phyloP scores from a whole-genome alignment of 257 asterid genomes.

The Solanum habrochaites region DNA sequence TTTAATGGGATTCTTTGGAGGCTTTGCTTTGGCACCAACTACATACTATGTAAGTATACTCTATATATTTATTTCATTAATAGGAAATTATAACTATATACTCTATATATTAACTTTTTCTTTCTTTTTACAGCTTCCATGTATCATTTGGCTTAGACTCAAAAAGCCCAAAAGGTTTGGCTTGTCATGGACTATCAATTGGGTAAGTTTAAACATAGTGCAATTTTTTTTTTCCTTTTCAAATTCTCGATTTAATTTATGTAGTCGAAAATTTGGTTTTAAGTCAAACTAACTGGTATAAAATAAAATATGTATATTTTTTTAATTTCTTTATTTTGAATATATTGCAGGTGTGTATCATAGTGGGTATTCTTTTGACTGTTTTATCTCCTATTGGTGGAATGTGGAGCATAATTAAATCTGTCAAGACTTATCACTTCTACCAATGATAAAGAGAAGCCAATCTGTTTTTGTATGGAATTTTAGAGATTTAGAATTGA shows the following conservation, averaged over 20 bases:
- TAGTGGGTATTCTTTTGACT: not conserved
- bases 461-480: not conserved
- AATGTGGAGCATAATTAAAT: not conserved
- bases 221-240: no score
- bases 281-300: no score
- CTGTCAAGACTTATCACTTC: not conserved
- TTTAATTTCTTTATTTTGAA: not conserved
- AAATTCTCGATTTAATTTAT: no score
- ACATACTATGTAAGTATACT: slow-evolving; percentile 25
- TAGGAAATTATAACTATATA: not conserved
- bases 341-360: not conserved
- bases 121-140: slow-evolving; percentile 16
- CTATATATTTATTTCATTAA: not conserved
- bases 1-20: slow-evolving; percentile 47
- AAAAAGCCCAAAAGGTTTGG: slow-evolving; percentile 16
- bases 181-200: slow-evolving; percentile 19
- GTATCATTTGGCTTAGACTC: slow-evolving; percentile 25
- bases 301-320: not conserved
- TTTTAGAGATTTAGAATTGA: not conserved
- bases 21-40: slow-evolving; percentile 50
- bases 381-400: not conserved
- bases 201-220: slow-evolving; percentile 5
- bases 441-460: not conserved
- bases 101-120: not conserved
- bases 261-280: no score